A percentile compares a stretch with the other conserved stretches of the same genome.
Conservation (phyloP, 768 basidiomycete species). For the Pisolithus albus region DNA sequence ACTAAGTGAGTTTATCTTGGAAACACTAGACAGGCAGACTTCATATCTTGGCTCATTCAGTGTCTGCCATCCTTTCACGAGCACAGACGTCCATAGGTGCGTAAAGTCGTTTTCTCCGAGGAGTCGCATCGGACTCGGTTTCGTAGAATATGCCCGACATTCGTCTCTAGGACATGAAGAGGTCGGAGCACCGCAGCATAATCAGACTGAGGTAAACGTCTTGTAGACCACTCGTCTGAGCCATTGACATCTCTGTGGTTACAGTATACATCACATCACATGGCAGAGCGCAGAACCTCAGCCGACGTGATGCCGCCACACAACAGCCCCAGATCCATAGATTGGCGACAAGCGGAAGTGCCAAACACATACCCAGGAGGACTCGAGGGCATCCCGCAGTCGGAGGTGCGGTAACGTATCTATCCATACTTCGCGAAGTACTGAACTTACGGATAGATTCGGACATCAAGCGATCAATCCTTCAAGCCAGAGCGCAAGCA, state of each 20-base stretch:
- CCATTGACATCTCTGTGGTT: conserved; percentile 16
- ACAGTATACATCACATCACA: conserved; percentile 28
- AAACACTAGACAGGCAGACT: conserved; percentile 9
- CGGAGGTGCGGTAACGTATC: conserved; percentile 23
- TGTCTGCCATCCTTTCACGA: conserved; percentile 30
- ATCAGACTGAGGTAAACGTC: conserved; percentile 27
- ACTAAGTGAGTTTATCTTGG: conserved; percentile 29
- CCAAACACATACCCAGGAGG: conserved; percentile 23
- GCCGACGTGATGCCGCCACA: conserved; percentile 27
- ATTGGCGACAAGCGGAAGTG: conserved; percentile 30
- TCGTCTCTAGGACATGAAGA: conserved; percentile 27
- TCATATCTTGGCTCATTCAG: conserved; percentile 17
- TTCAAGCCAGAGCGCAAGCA: conserved; percentile 48
- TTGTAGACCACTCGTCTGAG: conserved; percentile 8
- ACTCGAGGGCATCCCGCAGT: conserved; percentile 27
- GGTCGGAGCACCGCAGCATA: conserved; percentile 24
- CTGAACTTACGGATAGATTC: conserved; percentile 30
- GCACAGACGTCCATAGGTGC: conserved; percentile 29
- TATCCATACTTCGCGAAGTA: conserved; percentile 10
- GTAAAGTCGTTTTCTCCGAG: conserved; percentile 14
- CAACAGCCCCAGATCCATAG: conserved; percentile 27
- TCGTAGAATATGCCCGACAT: conserved; percentile 29
- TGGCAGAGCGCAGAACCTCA: conserved; percentile 27
- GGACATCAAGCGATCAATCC: conserved; percentile 32
- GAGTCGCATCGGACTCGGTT: conserved; percentile 14